Evolutionary conservation across 192 early-diverging fungal species (phyloP).

Genomic region (Linnemannia schmuckeri): DNA sequence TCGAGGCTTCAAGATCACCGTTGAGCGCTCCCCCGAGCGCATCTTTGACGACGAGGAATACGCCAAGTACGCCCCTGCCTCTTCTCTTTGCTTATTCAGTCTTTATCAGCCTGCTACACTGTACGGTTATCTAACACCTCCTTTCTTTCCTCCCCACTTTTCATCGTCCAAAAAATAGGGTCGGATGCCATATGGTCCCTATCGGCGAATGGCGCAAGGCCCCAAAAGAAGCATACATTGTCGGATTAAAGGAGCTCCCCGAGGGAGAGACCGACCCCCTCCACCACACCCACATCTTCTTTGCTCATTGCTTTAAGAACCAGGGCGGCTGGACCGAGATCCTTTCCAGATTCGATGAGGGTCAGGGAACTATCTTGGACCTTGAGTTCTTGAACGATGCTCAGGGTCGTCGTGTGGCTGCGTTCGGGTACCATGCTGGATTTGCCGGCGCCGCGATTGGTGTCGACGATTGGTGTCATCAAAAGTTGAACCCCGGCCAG

Average conservation of each 20-base stretch:
- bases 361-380: conserved; percentile 91
- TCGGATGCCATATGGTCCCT: conserved; percentile 84
- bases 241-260: conserved; percentile 97
- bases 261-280: conserved; percentile 93
- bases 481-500: conserved; percentile 66
- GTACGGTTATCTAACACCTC: conserved; percentile 5
- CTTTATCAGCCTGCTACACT: neutral
- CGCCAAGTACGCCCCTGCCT: conserved; percentile 63
- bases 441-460: conserved; percentile 95
- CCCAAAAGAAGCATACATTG: conserved; percentile 92
- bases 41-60: conserved; percentile 95
- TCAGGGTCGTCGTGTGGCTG: conserved; percentile 91
- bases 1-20: conserved; percentile 89
- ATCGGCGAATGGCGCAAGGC: conserved; percentile 90
- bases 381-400: conserved; percentile 94
- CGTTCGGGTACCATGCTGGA: conserved; percentile 97
- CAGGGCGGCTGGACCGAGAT: conserved; percentile 96
- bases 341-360: conserved; percentile 84
- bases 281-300: conserved; percentile 95
- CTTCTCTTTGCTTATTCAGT: neutral
- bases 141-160: neutral
- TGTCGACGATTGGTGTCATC: conserved; percentile 93
- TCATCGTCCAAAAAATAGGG: conserved; percentile 59
- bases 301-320: conserved; percentile 98
- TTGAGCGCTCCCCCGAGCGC: conserved; percentile 84